A percentile compares a stretch with the other conserved stretches of the same genome.
Conservation (phyloP, 2,329 filamentous ascomycete genomes). For the Trichoderma guizhouense region DNA sequence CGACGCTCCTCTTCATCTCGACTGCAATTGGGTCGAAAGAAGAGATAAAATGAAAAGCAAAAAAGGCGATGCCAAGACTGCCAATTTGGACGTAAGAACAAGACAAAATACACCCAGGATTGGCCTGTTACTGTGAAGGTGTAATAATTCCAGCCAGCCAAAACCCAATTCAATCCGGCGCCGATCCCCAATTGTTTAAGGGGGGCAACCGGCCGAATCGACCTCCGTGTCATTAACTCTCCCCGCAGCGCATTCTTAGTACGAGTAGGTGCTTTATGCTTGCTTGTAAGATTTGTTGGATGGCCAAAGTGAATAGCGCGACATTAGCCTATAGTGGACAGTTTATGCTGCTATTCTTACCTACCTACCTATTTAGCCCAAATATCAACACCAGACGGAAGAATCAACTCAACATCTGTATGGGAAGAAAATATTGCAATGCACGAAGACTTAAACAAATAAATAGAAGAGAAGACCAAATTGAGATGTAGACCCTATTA, state of each 20-base stretch:
- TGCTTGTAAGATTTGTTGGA: neutral
- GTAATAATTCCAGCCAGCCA: neutral
- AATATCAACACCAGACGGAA: neutral
- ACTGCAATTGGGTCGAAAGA: neutral
- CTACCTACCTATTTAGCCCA: neutral
- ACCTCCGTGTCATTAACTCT: neutral
- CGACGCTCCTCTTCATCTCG: constrained; percentile 13
- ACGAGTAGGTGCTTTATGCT: neutral
- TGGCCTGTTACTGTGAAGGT: neutral
- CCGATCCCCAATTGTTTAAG: neutral
- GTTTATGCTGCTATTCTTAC: neutral
- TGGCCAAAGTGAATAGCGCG: neutral
- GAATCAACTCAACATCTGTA: no score
- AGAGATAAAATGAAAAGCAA: neutral
- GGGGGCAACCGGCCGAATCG: neutral
- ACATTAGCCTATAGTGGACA: neutral
- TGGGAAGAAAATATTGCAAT: no score
- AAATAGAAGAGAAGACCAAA: neutral
- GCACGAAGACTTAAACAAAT: neutral
- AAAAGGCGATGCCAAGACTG: neutral
- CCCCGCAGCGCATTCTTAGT: neutral
- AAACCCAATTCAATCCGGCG: neutral
- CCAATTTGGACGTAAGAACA: neutral
- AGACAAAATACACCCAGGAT: neutral
- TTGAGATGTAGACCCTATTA: neutral